Evolutionary conservation across 768 basidiomycete species (phyloP), one percentile per base, ranked within the genome.

Genomic region (Termitomyces sp.): DNA sequence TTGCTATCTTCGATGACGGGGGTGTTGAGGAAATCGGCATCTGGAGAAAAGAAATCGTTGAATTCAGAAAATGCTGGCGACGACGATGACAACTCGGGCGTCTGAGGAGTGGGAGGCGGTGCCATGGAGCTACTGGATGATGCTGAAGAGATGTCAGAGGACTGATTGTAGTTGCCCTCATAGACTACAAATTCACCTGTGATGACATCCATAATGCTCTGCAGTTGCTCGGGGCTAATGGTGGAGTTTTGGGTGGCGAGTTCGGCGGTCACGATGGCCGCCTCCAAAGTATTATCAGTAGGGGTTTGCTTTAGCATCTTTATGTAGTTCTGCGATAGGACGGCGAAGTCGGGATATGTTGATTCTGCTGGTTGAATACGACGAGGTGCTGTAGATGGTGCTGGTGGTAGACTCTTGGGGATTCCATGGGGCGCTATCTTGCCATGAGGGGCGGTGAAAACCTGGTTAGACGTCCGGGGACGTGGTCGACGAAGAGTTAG

Each of bases 351-450:
- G 58, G 75, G 62, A 52, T 74, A 56, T 51, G 72, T 51, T 51
- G 67, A 62, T 37, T 55, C 69, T 55, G 73, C 47, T 49, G 67
- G 62, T 12, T 54, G 69, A 5, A 77, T 75, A 55, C 78, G 77
- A 67, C 70, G 77, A 57, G 80, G 77, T 63, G 76, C 77, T 69
- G 83, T 82, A 54, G 82, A 80, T 60, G 88, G 88, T 56, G 83
- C 81, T 53, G 82, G 83, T 47, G 89, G 88, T 49, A 91, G 71
- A 61, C 77, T 80, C 63, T 84, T 81, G 59, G 89, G 88, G 68
- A 90, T 83, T 73, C 88, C 88, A 88, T 90, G 84, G 58, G 89
- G 88, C 66, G 84, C 77, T 65, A 87, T 85, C 56, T 88, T 75
- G 75, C 87, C 88, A 73, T 81, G 79, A 54, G 84, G 73, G 70